These are phyloP conservation scores for Sporobolomyces phaffii DNA, from an alignment of 768 basidiomycete genomes.

Conservation along the genomic window DNA sequence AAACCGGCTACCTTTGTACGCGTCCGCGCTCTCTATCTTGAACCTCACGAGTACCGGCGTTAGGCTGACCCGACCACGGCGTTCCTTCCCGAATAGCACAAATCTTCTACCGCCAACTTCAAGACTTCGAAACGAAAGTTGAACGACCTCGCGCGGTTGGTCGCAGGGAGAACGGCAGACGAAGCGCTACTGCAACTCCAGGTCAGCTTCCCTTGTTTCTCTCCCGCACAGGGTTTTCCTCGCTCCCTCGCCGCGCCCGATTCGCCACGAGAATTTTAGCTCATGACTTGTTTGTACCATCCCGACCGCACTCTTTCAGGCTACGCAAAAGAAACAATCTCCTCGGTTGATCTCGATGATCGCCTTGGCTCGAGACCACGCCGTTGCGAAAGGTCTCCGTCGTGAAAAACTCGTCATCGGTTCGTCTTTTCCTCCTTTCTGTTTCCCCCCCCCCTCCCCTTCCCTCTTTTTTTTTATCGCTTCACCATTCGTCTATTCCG, in stretches of 20 bases:
- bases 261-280: no score
- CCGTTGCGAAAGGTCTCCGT: constrained; percentile 69
- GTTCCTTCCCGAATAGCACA: constrained; percentile 58
- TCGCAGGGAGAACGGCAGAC: constrained; percentile 85
- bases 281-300: no score
- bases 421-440: constrained; percentile 43
- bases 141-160: constrained; percentile 75
- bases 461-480: no score
- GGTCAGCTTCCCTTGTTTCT: constrained; percentile 1
- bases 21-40: not conserved
- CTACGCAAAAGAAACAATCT: constrained; percentile 80
- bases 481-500: no score
- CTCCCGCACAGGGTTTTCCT: no score
- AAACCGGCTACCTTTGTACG: constrained; percentile 31
- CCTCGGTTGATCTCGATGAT: constrained; percentile 82
- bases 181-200: constrained; percentile 94
- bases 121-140: constrained; percentile 85
- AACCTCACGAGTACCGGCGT: no score
- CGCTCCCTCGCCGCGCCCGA: no score
- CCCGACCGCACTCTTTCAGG: no score
- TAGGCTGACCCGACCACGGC: no score
- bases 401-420: constrained; percentile 70
- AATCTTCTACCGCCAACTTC: constrained; percentile 85
- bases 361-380: constrained; percentile 77
- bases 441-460: not conserved